Base-by-base conservation (phyloP, 2,329 filamentous ascomycete genomes). In the Botrytis tulipae region DNA sequence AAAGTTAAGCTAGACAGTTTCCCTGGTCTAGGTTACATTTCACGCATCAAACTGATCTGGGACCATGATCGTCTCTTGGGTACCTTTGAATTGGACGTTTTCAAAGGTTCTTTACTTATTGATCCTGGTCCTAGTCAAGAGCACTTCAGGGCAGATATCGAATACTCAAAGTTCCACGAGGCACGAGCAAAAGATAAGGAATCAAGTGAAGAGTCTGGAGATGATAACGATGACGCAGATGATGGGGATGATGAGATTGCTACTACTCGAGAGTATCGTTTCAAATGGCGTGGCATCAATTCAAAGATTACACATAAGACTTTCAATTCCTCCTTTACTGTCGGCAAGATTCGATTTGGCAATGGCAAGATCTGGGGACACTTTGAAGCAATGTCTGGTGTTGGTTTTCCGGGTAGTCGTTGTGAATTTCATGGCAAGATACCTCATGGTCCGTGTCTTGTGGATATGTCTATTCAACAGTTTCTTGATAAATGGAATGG, bases 221-320 rank as follows among this genome's bases (percentile, higher is more conserved):
- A 57, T 29, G 66, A 42, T 22, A 20, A 68, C 3, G 65, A 40
- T 22, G n/a, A 25, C 18, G 46, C 25, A 8, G 65, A 54, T n/a
- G 66, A 32, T 29, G 65, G 29, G n/a, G 63, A 67, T 42, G 66
- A 68, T 68, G 66, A 68, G 37, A 68, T 68, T 68, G 66, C 66
- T 29, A 29, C 66, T 4, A 42, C 35, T 29, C 25, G 48, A 35
- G 66, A 68, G 48, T 68, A 68, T 57, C 25, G 48, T 29, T 68
- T 68, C 18, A 68, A 68, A 57, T 68, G 66, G 66, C 48, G 66
- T 40, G 66, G 66, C n/a, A 22, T 42, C 22, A 68, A 68, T 57
- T 9, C 48, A 25, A 57, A 42, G n/a, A 16, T 68, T 9, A 48
- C 66, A 14, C 35, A 25, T 6, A 68, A 68, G 7, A 22, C 25